These are phyloP conservation scores for Trypanosoma caninum DNA, from an alignment of 208 protist species.

Conservation along the genomic window DNA sequence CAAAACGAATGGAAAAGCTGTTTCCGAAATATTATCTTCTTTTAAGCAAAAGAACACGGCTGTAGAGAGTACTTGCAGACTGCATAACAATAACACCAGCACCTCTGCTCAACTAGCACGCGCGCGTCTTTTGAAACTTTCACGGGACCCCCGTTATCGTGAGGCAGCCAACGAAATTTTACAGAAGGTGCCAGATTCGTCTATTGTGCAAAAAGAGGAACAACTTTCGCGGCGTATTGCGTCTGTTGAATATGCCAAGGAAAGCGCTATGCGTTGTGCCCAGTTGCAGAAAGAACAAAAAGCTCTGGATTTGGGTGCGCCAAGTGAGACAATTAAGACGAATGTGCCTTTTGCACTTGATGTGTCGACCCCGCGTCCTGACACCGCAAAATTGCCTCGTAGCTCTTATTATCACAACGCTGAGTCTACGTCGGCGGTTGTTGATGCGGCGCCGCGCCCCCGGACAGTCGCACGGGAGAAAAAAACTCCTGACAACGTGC, in stretches of 20 bases:
- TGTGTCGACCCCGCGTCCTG: constrained; percentile 31
- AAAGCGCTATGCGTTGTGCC: constrained; percentile 31
- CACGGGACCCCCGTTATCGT: constrained; percentile 15
- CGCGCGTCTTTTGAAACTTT: constrained; percentile 46
- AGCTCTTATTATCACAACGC: constrained; percentile 35
- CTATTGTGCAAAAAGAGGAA: constrained; percentile 51
- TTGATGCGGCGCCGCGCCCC: background rate
- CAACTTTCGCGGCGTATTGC: constrained; percentile 39
- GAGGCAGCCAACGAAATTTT: constrained; percentile 29
- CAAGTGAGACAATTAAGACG: constrained; percentile 30
- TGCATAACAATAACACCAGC: constrained; percentile 4
- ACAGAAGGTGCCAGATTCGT: constrained; percentile 33
- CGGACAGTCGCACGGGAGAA: background rate
- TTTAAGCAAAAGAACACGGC: no score
- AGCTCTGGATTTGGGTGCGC: constrained; percentile 11
- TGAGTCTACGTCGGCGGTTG: constrained; percentile 6
- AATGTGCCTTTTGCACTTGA: constrained; percentile 53
- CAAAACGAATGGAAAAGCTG: constrained; percentile 22
- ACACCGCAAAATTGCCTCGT: constrained; percentile 33
- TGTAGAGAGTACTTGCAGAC: no score
- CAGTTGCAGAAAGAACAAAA: constrained; percentile 30
- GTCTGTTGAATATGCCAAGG: constrained; percentile 43
- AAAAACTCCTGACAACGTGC: constrained; percentile 37
- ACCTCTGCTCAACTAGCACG: constrained; percentile 36
- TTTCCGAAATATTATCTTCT: no score